Percentiles rank a stretch among this genome's conserved stretches.
Conservation (phyloP, 1,284 basidiomycete genomes). For the Bondarzewia mesenterica region DNA sequence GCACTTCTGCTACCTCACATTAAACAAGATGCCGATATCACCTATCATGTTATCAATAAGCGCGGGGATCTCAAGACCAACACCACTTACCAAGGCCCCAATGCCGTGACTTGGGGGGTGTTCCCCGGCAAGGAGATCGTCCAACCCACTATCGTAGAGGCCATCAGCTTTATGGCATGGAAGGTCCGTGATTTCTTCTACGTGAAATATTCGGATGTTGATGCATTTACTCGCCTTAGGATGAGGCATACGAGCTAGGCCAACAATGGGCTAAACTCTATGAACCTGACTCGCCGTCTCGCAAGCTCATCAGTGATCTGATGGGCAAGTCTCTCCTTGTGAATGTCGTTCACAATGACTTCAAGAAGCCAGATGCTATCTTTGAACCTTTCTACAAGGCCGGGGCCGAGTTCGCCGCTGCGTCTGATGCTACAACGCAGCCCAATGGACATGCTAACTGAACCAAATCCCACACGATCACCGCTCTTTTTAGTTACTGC, state of each 20-base stretch:
- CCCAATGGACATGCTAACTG: conserved; percentile 6
- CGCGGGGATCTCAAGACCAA: conserved; percentile 92
- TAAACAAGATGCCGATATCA: conserved; percentile 84
- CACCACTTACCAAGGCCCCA: conserved; percentile 86
- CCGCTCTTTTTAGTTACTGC: not conserved
- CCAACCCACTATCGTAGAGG: conserved; percentile 97
- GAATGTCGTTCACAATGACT: conserved; percentile 97
- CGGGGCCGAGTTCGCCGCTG: conserved; percentile 48
- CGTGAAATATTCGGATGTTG: not conserved
- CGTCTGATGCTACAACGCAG: conserved; percentile 21
- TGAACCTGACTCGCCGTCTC: conserved; percentile 68
- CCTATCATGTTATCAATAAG: conserved; percentile 94
- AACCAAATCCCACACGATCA: not conserved
- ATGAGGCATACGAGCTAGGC: conserved; percentile 96
- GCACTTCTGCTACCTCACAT: conserved; percentile 67
- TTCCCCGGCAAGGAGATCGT: conserved; percentile 98
- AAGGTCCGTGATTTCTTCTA: conserved; percentile 49
- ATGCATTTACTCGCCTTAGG: conserved; percentile 35
- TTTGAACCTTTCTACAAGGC: conserved; percentile 82
- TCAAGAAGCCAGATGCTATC: conserved; percentile 77
- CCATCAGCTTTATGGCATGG: conserved; percentile 95
- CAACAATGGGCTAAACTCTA: conserved; percentile 91
- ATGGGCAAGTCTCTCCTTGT: conserved; percentile 87
- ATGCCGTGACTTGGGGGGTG: conserved; percentile 99
- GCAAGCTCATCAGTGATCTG: conserved; percentile 69